Conservation (phyloP, 2,329 filamentous ascomycete species). For the Fusarium algeriense region DNA sequence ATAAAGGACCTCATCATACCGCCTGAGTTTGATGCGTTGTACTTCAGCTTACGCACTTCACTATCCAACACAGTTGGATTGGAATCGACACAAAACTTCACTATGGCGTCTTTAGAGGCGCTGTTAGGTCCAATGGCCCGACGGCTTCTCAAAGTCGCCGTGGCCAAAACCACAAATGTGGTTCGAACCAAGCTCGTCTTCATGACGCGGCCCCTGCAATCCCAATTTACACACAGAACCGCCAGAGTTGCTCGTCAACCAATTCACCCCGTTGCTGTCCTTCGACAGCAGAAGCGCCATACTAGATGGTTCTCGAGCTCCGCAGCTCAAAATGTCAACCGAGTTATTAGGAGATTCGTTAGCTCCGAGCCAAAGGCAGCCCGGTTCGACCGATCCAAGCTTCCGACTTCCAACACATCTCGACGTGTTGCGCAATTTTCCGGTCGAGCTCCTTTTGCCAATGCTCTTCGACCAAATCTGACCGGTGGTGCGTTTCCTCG, state of each 20-base stretch:
- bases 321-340: constrained; percentile 58
- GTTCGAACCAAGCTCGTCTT: constrained; percentile 63
- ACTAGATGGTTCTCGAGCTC: constrained; percentile 63
- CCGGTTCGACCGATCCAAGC: constrained; percentile 62
- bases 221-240: constrained; percentile 58
- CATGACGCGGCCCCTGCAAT: constrained; percentile 59
- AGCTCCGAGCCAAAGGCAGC: constrained; percentile 55
- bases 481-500: constrained; percentile 88
- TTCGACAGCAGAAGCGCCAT: constrained; percentile 61
- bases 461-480: constrained; percentile 88
- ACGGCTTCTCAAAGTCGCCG: constrained; percentile 65
- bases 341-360: constrained; percentile 64
- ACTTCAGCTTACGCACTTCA: constrained; percentile 37
- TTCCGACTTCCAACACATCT: constrained; percentile 63
- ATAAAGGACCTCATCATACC: constrained; percentile 43
- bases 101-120: constrained; percentile 68
- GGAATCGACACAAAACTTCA: constrained; percentile 48
- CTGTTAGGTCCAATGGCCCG: constrained; percentile 69
- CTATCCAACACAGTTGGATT: constrained; percentile 37
- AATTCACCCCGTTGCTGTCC: constrained; percentile 65
- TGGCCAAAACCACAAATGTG: constrained; percentile 63
- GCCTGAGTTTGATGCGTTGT: constrained; percentile 19
- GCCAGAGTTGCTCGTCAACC: constrained; percentile 60
- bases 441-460: constrained; percentile 86
- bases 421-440: constrained; percentile 71